Conservation (phyloP, 2,329 filamentous ascomycete species). For the Colletotrichum sp. region DNA sequence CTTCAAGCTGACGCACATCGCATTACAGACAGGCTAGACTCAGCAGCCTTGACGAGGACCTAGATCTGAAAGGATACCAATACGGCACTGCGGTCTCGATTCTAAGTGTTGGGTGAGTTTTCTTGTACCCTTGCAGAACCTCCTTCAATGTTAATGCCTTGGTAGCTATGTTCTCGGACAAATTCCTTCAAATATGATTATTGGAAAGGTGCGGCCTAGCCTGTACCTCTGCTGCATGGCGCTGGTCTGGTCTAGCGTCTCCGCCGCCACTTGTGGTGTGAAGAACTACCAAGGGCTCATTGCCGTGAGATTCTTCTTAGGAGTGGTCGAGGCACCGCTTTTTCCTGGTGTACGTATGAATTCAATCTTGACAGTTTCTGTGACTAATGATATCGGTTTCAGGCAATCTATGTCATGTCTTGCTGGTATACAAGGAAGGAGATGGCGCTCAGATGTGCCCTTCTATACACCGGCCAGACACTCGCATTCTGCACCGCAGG, state of each 20-base stretch:
- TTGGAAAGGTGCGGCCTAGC: constrained; percentile 20
- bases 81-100: constrained; percentile 30
- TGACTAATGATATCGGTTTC: background rate
- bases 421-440: constrained; percentile 31
- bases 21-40: constrained; percentile 26
- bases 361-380: rapidly evolving
- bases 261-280: constrained; percentile 23
- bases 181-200: constrained; percentile 25
- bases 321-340: constrained; percentile 22
- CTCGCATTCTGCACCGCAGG: constrained; percentile 27
- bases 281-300: constrained; percentile 22
- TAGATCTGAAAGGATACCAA: constrained; percentile 26
- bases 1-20: background rate
- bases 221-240: constrained; percentile 24
- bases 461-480: constrained; percentile 28
- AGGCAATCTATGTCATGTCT: constrained; percentile 24
- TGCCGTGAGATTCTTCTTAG: constrained; percentile 22
- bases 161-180: constrained; percentile 20
- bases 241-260: constrained; percentile 22
- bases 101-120: constrained; percentile 26
- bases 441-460: constrained; percentile 27
- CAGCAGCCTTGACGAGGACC: constrained; percentile 26
- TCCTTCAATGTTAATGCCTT: rapidly evolving
- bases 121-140: rapidly evolving
- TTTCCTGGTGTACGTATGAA: constrained; percentile 21